A percentile compares a stretch with the other conserved stretches of the same genome.
phyloP scores from a whole-genome alignment of 192 early-diverging fungal species.

The Backusella liffmaniae region DNA sequence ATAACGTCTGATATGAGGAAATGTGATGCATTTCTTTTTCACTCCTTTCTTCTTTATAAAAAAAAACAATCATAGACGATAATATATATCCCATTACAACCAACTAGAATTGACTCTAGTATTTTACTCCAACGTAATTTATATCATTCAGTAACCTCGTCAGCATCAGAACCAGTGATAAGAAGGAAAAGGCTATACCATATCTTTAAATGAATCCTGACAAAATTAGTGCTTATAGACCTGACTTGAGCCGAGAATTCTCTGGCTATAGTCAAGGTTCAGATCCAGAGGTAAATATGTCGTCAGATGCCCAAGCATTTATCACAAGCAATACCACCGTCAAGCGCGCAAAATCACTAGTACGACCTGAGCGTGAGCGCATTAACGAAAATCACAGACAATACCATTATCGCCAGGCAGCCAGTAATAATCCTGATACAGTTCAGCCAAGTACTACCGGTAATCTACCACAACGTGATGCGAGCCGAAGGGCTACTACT shows the following conservation, averaged over 20 bases:
- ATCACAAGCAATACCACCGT: constrained; percentile 15
- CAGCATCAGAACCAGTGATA: neutral
- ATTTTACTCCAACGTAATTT: neutral
- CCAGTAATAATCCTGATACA: constrained; percentile 31
- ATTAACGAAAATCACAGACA: constrained; percentile 46
- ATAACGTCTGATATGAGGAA: neutral
- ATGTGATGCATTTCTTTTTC: neutral
- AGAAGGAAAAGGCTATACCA: neutral
- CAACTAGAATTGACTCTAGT: neutral
- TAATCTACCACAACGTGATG: constrained; percentile 9
- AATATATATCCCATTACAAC: neutral
- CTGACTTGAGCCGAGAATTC: constrained; percentile 9
- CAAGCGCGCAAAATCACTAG: constrained; percentile 64
- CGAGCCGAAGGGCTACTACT: constrained; percentile 4
- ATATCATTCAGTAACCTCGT: neutral
- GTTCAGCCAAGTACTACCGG: constrained; percentile 27
- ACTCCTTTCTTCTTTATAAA: neutral
- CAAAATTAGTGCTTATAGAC: neutral
- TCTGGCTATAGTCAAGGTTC: constrained; percentile 7
- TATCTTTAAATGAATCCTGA: neutral
- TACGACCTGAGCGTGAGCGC: constrained; percentile 65
- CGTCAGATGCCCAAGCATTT: constrained; percentile 8
- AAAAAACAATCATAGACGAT: neutral
- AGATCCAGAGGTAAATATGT: constrained; percentile 12
- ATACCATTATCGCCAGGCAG: constrained; percentile 43